Conservation (phyloP, 2,329 filamentous ascomycete genomes). For the Botrytis porri region DNA sequence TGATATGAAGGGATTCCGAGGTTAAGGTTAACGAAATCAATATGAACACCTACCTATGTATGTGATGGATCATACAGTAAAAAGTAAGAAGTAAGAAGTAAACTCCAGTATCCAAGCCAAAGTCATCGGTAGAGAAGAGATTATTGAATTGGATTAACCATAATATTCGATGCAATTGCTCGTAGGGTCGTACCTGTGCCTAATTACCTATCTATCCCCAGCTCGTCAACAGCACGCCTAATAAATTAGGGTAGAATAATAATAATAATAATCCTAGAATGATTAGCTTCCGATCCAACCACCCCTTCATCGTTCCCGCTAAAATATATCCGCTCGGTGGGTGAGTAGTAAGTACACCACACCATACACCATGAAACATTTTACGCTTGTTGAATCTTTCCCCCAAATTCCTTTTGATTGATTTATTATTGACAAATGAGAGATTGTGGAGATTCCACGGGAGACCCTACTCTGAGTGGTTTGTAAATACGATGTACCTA, state of each 20-base stretch:
- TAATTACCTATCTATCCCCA: too few relatives aligned
- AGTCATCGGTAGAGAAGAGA: not conserved
- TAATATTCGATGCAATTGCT: not conserved
- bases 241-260: not conserved
- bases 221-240: not conserved
- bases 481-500: not conserved
- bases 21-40: not conserved
- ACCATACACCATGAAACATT: not conserved
- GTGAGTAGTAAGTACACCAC: not conserved
- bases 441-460: not conserved
- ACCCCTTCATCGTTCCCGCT: not conserved
- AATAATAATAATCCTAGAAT: not conserved
- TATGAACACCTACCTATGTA: not conserved
- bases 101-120: not conserved
- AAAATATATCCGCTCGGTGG: not conserved
- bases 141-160: not conserved
- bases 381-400: not conserved
- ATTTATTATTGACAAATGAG: not conserved
- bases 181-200: constrained; percentile 12
- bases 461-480: not conserved
- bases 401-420: not conserved
- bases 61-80: not conserved
- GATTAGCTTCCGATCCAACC: not conserved
- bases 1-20: not conserved
- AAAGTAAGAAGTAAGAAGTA: not conserved